Evolutionary conservation across 495 filamentous ascomycete genomes (phyloP), one percentile per base, ranked within the genome.

Genomic region (Rhizodiscina lignyota): DNA sequence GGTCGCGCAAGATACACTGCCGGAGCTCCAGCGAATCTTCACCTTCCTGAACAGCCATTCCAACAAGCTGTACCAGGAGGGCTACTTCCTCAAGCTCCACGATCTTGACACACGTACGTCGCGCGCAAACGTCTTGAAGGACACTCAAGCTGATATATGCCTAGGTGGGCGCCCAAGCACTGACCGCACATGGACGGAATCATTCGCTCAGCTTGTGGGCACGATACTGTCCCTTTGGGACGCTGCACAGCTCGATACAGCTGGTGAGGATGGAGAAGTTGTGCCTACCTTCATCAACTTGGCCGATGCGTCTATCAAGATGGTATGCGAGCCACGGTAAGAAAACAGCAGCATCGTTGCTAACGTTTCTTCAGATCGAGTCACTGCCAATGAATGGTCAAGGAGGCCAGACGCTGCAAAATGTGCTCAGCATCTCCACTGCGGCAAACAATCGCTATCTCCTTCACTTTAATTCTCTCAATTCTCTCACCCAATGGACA

Each of bases 151-250:
- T 59, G 55, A 56, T 35, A 23, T 29, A 18, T 38, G 39, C 31
- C 31, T 50, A 96, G 85, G 86, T 54, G 89, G 89, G 20, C 79
- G 81, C 33, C 79, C 82, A 4, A 84, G 80, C 48, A 54, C 64
- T 8, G 89, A 94, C 56, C 75, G 91, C 42, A 79, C 74, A 38
- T 99, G 89, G 89, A 74, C 75, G 17, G 89, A 99, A 69, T 94
- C 83, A 55, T 99, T 94, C 59, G 89, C 86, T 4, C 89, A 96
- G 51, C 69, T 99, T 13, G 83, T 94, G 12, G 89, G 89, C 38
- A 94, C 87, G 0, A 80, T 94, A 16, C 63, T 99, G 32, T 94
- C 87, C 4, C 63, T 96, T 16, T 99, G 89, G 89, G 89, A 96
- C 59, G 86, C 87, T 15, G 73, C 79, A 41, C 84, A 86, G 55